Evolutionary conservation across 2,329 filamentous ascomycete species (phyloP), one percentile per base, ranked within the genome.

Genomic region (Fonsecaea nubica): DNA sequence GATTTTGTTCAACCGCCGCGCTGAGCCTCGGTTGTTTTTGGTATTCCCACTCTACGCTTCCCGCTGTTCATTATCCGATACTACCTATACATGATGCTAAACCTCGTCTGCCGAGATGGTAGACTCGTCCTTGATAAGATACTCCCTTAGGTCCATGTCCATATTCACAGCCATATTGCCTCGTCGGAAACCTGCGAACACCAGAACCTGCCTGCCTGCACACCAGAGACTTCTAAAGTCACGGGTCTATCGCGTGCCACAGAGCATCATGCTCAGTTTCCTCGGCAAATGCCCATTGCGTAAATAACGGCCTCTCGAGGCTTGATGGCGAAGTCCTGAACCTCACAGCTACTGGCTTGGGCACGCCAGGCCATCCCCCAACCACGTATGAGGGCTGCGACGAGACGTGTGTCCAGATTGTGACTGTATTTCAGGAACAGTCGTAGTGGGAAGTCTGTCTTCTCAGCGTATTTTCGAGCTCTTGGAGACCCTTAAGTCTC

Each of bases 11-110:
- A 35, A 36, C 18, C 25, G 30, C 45, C 57, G 33, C 32, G 32
- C 35, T 40, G 36, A 30, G 58, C 58, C 58, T 61, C 58, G 58
- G 58, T 18, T 25, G 18, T 25, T 21, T 25, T 3, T 4, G n/a
- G 18, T 48, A 9, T 48, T 21, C n/a, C n/a, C 36, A 15, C 38
- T 12, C 10, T 40, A 2, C 10, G 15, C 40, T 42, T 42, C 40
- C 40, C 40, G 40, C 9, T n/a, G 40, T n/a, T 25, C 40, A 50
- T 25, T 50, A 25, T 21, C 45, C 45, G 45, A 50, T 25, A 10
- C 18, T 25, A 25, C 18, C 18, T 25, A 18, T 25, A 50, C 18
- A 21, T 25, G 25, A 25, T 25, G 45, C 18, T 10, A 50, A 50
- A 12, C 9, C 45, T 50, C 45, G 18, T 21, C 18, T 21, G 25